Percentiles rank a stretch among this genome's conserved stretches.
These are phyloP conservation scores for Termitomyces sp. DNA, from an alignment of 768 basidiomycete species.

Conservation along the genomic window DNA sequence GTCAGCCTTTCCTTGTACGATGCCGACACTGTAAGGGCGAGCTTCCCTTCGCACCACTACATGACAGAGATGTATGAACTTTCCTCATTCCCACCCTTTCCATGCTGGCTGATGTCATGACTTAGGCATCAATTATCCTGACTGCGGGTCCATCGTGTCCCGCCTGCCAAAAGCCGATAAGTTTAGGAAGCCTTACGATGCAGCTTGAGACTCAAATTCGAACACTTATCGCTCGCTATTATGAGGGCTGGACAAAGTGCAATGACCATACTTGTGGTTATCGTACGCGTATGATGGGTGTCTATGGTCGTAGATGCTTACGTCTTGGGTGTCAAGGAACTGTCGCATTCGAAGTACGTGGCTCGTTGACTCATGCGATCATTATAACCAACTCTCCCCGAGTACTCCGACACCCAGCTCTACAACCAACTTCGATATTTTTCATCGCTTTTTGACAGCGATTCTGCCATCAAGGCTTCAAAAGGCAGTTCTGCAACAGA, in stretches of 20 bases:
- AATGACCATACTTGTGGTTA: conserved; percentile 81
- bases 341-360: conserved; percentile 71
- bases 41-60: conserved; percentile 53
- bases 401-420: conserved; percentile 49
- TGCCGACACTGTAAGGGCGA: conserved; percentile 73
- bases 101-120: conserved; percentile 3
- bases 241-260: conserved; percentile 87
- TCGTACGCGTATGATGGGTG: conserved; percentile 90
- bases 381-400: conserved; percentile 1
- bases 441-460: conserved; percentile 68
- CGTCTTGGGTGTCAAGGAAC: conserved; percentile 63
- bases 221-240: conserved; percentile 71
- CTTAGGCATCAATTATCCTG: conserved; percentile 64
- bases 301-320: conserved; percentile 84
- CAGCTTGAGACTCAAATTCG: conserved; percentile 91
- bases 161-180: conserved; percentile 53
- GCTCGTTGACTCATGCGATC: not conserved
- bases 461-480: conserved; percentile 54
- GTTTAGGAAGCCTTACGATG: conserved; percentile 60
- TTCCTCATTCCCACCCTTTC: not conserved
- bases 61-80: conserved; percentile 50
- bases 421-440: conserved; percentile 92
- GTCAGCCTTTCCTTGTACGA: conserved; percentile 64
- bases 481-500: conserved; percentile 36
- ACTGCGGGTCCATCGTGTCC: conserved; percentile 68